Conservation (phyloP, 495 filamentous ascomycete species). For the Aspergillus hancockii region DNA sequence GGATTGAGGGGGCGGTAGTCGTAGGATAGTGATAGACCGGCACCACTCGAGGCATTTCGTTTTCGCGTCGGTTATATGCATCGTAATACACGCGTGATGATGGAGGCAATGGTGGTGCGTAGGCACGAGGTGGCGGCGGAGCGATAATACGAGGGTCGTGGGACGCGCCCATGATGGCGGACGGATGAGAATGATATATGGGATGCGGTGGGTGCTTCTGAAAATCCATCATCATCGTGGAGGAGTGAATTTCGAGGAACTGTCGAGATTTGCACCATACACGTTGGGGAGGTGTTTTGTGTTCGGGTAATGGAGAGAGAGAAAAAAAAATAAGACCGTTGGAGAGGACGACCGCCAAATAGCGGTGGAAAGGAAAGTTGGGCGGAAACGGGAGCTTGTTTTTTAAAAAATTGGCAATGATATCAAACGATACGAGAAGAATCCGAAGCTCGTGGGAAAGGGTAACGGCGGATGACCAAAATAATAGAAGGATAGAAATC, state of each 20-base stretch:
- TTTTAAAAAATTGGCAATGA: not conserved
- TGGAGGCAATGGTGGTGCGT: constrained; percentile 17
- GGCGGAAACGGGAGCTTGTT: not conserved
- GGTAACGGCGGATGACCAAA: not conserved
- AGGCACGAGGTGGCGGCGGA: constrained; percentile 24
- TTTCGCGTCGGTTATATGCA: constrained; percentile 24
- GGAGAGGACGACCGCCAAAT: not conserved
- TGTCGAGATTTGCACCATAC: not conserved
- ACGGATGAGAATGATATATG: constrained; percentile 26
- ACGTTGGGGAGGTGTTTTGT: not conserved
- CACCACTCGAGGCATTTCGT: constrained; percentile 30
- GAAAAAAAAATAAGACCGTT: not conserved
- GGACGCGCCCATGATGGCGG: constrained; percentile 25
- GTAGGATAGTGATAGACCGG: constrained; percentile 28
- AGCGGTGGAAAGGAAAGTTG: constrained; percentile 1
- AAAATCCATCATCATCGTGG: constrained; percentile 20
- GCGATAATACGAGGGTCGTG: constrained; percentile 28
- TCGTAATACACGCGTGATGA: constrained; percentile 21
- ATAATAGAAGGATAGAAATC: not conserved
- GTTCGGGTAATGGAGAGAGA: not conserved
- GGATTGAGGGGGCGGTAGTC: constrained; percentile 19
- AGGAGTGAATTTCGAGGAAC: not conserved
- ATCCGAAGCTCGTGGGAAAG: not conserved
- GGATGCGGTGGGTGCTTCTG: constrained; percentile 18
- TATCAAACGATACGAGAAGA: not conserved